Evolutionary conservation across 352 stramenopile genomes (phyloP), one percentile per base, ranked within the genome.

Genomic region (Globisporangium paroecandrum): DNA sequence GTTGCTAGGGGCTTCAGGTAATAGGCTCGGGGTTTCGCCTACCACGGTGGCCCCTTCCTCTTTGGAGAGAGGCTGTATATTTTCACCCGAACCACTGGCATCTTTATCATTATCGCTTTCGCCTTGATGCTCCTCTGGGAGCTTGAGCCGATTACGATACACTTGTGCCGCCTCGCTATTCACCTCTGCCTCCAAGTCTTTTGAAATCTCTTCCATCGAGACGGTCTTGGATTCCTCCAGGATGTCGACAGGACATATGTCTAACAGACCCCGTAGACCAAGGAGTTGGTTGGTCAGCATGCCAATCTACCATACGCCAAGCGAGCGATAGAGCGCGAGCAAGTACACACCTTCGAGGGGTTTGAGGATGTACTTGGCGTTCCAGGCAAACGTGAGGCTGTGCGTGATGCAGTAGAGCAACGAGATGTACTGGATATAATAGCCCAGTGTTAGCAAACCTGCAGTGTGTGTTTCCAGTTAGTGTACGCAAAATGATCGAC

Each of bases 391-490:
- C 1, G 82, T 92, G 47, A 92, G 66, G 60, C 77, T 84, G 63
- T 90, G 80, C 67, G 82, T 85, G 69, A 90, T 92, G 65, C 82
- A 92, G 71, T 88, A 92, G 4, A 92, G 71, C 64, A 92, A 56
- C 59, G 84, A 87, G n/a, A 92, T 83, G 53, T 92, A 92, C 84
- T 92, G 29, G 32, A 58, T 4, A 62, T 56, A 58, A 29, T 3
- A 36, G 7, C 12, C 15, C 12, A 25, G 13, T 49, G 12, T 46
- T 10, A 66, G n/a, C 5, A 20, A 41, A 41, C 6, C 7, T 51
- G 15, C 9, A 59, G n/a, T 8, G 20, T 4, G 20, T 3, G 7
- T 20, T 13, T 7, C 1, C 18, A 25, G 8, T 7, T 18, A 54
- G 29, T 63, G 12, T 12, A 22, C 3, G 2, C 25, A 36, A 24